These are phyloP conservation scores for Fagopyrum homotropicum DNA, from an alignment of 148 eudicot genomes.

Conservation along the genomic window DNA sequence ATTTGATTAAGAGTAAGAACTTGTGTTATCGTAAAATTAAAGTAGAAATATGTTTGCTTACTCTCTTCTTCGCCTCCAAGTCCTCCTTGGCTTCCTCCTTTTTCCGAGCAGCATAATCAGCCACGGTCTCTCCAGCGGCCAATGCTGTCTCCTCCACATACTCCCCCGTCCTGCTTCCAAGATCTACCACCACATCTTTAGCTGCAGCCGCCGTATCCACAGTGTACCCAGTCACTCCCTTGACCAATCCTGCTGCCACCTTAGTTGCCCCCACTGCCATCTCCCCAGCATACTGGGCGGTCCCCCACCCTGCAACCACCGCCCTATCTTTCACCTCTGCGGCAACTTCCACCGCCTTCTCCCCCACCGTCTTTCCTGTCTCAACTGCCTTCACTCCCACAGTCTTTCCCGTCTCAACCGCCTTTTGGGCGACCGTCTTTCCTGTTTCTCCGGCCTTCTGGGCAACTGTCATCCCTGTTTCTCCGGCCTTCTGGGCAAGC, in stretches of 20 bases:
- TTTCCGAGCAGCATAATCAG: conserved; percentile 13
- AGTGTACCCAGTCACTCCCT: conserved; percentile 11
- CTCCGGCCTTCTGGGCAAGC: neutral
- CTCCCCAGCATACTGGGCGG: conserved; percentile 12
- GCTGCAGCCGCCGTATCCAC: conserved; percentile 9
- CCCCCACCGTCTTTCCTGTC: conserved; percentile 8
- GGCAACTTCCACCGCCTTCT: conserved; percentile 6
- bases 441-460: neutral
- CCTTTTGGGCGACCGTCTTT: neutral
- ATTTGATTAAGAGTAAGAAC: too few species aligned
- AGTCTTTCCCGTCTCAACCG: neutral
- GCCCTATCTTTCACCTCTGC: conserved; percentile 12
- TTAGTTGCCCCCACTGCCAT: conserved; percentile 13
- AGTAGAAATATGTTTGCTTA: neutral
- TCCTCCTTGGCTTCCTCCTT: conserved; percentile 12
- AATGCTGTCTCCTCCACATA: conserved; percentile 9
- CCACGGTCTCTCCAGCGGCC: conserved; percentile 12
- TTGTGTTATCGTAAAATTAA: too few species aligned
- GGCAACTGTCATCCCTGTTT: neutral
- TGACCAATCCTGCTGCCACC: conserved; percentile 8
- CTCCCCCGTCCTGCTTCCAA: conserved; percentile 2
- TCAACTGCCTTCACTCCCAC: neutral
- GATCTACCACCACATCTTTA: conserved; percentile 11
- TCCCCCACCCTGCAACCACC: conserved; percentile 10
- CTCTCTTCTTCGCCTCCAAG: conserved; percentile 13